Conservation (phyloP, 805 yeast species). For the Clavispora asparagi region DNA sequence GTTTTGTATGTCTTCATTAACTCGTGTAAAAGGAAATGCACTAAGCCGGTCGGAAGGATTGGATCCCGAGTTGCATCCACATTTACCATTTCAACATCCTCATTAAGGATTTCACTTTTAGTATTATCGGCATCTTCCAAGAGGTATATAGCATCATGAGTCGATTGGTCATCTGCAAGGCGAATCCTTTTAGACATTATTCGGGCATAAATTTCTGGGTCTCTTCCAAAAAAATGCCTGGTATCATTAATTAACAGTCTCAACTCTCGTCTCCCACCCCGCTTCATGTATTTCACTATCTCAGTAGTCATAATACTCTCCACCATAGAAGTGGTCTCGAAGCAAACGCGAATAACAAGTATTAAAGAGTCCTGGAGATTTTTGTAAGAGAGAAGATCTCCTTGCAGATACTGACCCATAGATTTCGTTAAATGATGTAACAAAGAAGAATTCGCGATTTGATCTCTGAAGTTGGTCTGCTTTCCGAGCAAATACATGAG, state of each 20-base stretch:
- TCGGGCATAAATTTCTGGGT: constrained; percentile 46
- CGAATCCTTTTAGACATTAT: constrained; percentile 37
- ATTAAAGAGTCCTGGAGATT: constrained; percentile 30
- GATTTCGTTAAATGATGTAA: constrained; percentile 43
- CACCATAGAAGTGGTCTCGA: constrained; percentile 55
- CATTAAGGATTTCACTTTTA: constrained; percentile 1
- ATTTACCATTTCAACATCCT: constrained; percentile 27
- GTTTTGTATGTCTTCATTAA: constrained; percentile 44
- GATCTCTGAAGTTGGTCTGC: constrained; percentile 32
- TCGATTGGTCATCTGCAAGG: constrained; percentile 34
- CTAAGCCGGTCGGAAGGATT: constrained; percentile 46
- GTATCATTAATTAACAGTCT: constrained; percentile 44
- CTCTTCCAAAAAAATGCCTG: constrained; percentile 42
- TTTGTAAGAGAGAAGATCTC: constrained; percentile 12
- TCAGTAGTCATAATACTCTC: constrained; percentile 47
- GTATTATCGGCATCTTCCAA: constrained; percentile 11
- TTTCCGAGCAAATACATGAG: constrained; percentile 51
- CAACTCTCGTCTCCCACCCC: constrained; percentile 18
- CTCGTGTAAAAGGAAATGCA: constrained; percentile 60
- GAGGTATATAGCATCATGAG: constrained; percentile 19
- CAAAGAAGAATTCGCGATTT: constrained; percentile 43
- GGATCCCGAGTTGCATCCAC: constrained; percentile 7
- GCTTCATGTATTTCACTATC: constrained; percentile 30
- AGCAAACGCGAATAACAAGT: constrained; percentile 59
- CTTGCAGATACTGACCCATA: constrained; percentile 24